phyloP scores from a whole-genome alignment of 495 filamentous ascomycete species.

The Tuber magnatum region DNA sequence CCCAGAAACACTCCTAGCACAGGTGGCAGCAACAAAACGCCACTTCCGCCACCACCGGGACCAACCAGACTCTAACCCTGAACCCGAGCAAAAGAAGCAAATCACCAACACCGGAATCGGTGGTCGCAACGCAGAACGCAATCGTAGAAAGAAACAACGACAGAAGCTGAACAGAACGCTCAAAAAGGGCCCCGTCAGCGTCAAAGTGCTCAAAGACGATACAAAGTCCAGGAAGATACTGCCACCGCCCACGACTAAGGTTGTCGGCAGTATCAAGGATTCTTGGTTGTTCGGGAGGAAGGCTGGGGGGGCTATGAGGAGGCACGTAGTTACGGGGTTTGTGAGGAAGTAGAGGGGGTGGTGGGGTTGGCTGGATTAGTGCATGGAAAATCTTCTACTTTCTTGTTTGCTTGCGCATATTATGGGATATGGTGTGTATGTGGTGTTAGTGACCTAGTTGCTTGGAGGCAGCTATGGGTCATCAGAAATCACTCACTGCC shows the following conservation, averaged over 20 bases:
- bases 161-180: slow-evolving; percentile 23
- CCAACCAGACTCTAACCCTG: not conserved
- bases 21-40: slow-evolving; percentile 11
- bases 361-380: not conserved
- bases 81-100: not conserved
- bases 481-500: not conserved
- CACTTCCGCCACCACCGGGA: slow-evolving; percentile 2
- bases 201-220: slow-evolving; percentile 35
- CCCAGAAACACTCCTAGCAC: slow-evolving; percentile 25
- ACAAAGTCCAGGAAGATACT: slow-evolving; percentile 26
- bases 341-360: slow-evolving; percentile 17
- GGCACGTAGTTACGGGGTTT: slow-evolving; percentile 23
- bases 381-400: not conserved
- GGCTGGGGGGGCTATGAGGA: slow-evolving; percentile 26
- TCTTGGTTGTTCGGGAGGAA: slow-evolving; percentile 23
- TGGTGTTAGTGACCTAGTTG: not conserved
- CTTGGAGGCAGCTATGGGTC: not conserved
- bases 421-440: not conserved
- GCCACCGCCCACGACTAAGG: slow-evolving; percentile 31
- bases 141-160: slow-evolving; percentile 23
- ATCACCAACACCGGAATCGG: not conserved
- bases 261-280: slow-evolving; percentile 33
- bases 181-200: slow-evolving; percentile 39
- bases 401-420: not conserved
- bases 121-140: slow-evolving; percentile 5